Conservation (phyloP, 2,329 filamentous ascomycete species). For the Onygenales sp. region DNA sequence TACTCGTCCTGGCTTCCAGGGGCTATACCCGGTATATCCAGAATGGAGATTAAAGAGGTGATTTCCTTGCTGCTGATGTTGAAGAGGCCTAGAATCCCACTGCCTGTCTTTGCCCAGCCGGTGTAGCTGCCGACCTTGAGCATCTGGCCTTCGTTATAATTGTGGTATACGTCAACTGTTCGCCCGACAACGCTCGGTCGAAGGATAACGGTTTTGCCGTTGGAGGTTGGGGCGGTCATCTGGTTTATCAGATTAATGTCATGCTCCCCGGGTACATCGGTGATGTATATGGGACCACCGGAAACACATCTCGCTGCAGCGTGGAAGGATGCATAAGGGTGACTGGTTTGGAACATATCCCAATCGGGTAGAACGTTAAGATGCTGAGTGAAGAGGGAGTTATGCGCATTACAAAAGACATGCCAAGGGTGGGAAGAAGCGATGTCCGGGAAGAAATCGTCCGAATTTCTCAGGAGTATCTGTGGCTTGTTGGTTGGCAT, state of each 20-base stretch:
- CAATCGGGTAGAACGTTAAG: constrained; percentile 81
- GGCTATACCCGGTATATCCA: constrained; percentile 62
- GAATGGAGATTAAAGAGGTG: constrained; percentile 60
- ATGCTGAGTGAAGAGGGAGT: constrained; percentile 69
- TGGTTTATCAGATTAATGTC: constrained; percentile 64
- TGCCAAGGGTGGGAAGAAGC: constrained; percentile 85
- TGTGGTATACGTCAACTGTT: constrained; percentile 61
- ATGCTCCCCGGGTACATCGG: constrained; percentile 76
- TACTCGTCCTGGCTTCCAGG: constrained; percentile 45
- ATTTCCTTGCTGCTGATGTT: constrained; percentile 59
- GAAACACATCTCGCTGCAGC: constrained; percentile 82
- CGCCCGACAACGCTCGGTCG: constrained; percentile 67
- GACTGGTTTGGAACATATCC: constrained; percentile 64
- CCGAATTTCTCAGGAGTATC: constrained; percentile 74
- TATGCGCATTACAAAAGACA: constrained; percentile 88
- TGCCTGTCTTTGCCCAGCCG: constrained; percentile 57
- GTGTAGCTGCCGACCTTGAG: constrained; percentile 74
- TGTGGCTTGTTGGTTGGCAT: constrained; percentile 65
- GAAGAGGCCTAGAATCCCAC: constrained; percentile 73
- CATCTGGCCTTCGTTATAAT: constrained; percentile 62
- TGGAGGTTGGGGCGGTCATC: constrained; percentile 66
- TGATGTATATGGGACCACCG: constrained; percentile 90
- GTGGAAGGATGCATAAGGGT: constrained; percentile 70
- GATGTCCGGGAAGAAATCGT: constrained; percentile 79
- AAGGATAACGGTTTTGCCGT: constrained; percentile 69